These are phyloP conservation scores for Saccharomycopsis sp. DNA, from an alignment of 805 yeast genomes.

Conservation along the genomic window DNA sequence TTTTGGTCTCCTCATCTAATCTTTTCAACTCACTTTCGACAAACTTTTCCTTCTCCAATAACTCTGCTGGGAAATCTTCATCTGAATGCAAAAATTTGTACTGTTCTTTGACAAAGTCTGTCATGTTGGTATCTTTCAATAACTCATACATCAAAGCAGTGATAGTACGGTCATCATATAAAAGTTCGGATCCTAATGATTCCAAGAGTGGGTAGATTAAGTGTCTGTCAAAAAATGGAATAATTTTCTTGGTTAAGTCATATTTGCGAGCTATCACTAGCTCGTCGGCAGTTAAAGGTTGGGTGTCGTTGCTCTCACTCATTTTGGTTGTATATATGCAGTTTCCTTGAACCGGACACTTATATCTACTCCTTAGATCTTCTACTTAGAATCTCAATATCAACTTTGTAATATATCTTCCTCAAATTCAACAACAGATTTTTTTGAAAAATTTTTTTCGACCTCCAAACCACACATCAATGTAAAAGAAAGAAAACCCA, in stretches of 20 bases:
- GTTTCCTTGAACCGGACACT: conserved; percentile 1
- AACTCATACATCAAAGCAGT: conserved; percentile 44
- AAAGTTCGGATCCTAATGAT: conserved; percentile 35
- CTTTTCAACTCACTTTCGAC: conserved; percentile 33
- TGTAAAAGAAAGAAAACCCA: neutral
- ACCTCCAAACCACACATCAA: neutral
- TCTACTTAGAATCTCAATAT: no score
- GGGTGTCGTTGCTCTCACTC: conserved; percentile 12
- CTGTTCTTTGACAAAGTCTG: conserved; percentile 40
- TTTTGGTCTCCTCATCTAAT: conserved; percentile 37
- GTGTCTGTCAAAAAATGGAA: conserved; percentile 58
- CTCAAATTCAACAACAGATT: neutral
- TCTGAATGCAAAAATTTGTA: conserved; percentile 37
- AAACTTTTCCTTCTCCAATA: conserved; percentile 34
- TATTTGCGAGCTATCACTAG: conserved; percentile 39
- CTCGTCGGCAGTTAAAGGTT: conserved; percentile 27
- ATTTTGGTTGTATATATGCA: conserved; percentile 20
- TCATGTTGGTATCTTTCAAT: conserved; percentile 53
- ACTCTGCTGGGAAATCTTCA: conserved; percentile 36
- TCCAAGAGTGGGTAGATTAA: conserved; percentile 48
- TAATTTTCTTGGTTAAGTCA: conserved; percentile 47
- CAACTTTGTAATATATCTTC: neutral
- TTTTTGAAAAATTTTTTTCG: neutral
- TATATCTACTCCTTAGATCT: neutral
- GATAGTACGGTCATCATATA: conserved; percentile 40